These are phyloP conservation scores for Mortierella alpina DNA, from an alignment of 192 early-diverging fungal species.

Conservation along the genomic window DNA sequence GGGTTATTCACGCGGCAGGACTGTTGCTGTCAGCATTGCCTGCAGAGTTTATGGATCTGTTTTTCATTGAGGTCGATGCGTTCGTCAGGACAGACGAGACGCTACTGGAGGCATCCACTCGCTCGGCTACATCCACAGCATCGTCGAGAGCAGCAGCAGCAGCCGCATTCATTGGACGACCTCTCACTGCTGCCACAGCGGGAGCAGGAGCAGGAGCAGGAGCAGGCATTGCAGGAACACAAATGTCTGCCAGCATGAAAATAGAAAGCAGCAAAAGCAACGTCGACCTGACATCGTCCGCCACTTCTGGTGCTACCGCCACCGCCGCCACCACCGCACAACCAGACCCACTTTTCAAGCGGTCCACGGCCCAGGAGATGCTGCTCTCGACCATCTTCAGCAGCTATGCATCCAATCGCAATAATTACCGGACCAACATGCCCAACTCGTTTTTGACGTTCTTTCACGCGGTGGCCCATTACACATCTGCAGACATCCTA, in stretches of 20 bases:
- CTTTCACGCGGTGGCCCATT: conserved; percentile 79
- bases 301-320: neutral
- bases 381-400: conserved; percentile 65
- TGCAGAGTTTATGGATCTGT: conserved; percentile 46
- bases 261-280: conserved; percentile 27
- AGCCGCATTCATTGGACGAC: conserved; percentile 43
- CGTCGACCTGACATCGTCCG: neutral
- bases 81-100: conserved; percentile 41
- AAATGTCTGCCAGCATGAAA: neutral
- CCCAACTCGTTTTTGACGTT: conserved; percentile 80
- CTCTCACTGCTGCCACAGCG: conserved; percentile 30
- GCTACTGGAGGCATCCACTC: conserved; percentile 34
- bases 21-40: conserved; percentile 63
- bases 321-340: neutral
- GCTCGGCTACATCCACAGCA: neutral
- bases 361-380: conserved; percentile 55
- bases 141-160: conserved; percentile 5
- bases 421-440: conserved; percentile 69
- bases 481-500: conserved; percentile 76
- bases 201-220: neutral
- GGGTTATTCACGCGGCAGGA: conserved; percentile 63
- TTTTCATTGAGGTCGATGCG: conserved; percentile 44
- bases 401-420: conserved; percentile 71
- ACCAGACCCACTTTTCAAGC: conserved; percentile 9
- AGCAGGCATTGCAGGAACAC: neutral